These are phyloP conservation scores for Aspergillus oerlinghausenensis DNA, from an alignment of 2,329 filamentous ascomycete genomes.

Conservation along the genomic window DNA sequence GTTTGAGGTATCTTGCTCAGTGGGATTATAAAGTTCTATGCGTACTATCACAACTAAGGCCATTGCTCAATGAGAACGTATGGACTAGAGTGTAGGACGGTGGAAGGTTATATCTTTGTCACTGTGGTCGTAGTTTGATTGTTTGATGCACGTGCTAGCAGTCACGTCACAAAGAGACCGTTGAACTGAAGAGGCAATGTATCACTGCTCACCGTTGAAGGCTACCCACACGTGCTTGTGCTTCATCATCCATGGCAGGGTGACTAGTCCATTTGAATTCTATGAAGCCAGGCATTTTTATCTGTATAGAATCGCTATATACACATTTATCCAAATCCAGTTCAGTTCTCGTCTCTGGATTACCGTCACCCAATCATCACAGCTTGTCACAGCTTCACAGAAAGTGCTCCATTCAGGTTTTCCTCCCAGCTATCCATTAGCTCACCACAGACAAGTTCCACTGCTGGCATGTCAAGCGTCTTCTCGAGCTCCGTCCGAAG, in stretches of 20 bases:
- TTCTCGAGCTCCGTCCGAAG: conserved; percentile 31
- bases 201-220: not conserved
- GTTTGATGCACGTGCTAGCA: not conserved
- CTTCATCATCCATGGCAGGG: not conserved
- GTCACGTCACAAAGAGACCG: not conserved
- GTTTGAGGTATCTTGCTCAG: not conserved
- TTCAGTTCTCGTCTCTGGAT: not conserved
- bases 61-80: not conserved
- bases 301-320: not conserved
- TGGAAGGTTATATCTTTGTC: not conserved
- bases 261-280: not conserved
- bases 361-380: conserved; percentile 11
- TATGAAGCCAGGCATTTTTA: not conserved
- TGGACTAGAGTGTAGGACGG: not conserved
- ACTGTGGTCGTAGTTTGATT: not conserved
- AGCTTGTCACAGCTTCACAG: conserved; percentile 26
- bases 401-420: conserved; percentile 38
- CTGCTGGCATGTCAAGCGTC: conserved; percentile 31
- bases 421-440: conserved; percentile 48
- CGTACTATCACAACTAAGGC: not conserved
- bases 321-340: not conserved
- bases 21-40: no score
- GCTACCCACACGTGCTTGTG: not conserved
- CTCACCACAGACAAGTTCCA: conserved; percentile 42
- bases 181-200: not conserved